These are phyloP conservation scores for Pseudozyma hubeiensis DNA, from an alignment of 1,284 basidiomycete species.

Conservation along the genomic window DNA sequence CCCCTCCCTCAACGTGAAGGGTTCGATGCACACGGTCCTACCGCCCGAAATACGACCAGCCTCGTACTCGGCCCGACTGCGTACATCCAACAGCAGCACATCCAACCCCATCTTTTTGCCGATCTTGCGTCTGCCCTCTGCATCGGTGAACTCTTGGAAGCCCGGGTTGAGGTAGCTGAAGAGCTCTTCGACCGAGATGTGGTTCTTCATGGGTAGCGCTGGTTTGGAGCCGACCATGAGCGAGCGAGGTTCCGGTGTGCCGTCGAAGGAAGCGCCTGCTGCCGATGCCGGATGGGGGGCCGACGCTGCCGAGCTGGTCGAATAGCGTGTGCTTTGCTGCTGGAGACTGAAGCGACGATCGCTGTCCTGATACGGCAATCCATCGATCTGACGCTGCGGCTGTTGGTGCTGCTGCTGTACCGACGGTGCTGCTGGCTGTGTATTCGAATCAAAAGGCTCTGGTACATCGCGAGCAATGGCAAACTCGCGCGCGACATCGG, in stretches of 20 bases:
- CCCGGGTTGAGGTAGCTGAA: constrained; percentile 63
- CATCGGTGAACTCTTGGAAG: constrained; percentile 58
- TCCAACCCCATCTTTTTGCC: constrained; percentile 48
- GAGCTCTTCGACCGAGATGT: constrained; percentile 61
- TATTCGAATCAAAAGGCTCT: constrained; percentile 35
- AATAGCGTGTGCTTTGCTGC: constrained; percentile 11
- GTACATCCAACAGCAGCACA: constrained; percentile 83
- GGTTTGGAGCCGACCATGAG: constrained; percentile 51
- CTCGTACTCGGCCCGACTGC: constrained; percentile 81
- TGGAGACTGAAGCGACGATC: constrained; percentile 31
- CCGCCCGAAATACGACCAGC: constrained; percentile 78
- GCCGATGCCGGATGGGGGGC: constrained; percentile 6
- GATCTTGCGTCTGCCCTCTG: constrained; percentile 49
- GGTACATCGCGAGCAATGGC: constrained; percentile 48
- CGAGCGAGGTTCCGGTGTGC: constrained; percentile 19
- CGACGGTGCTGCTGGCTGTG: constrained; percentile 11
- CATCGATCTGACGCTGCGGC: constrained; percentile 28
- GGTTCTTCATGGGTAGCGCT: constrained; percentile 45
- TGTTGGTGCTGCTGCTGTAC: constrained; percentile 3
- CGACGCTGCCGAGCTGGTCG: constrained; percentile 20
- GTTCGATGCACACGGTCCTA: constrained; percentile 84
- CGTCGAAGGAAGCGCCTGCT: neutral
- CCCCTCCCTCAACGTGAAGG: constrained; percentile 50
- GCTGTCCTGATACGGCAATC: constrained; percentile 29
- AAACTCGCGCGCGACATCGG: constrained; percentile 46